These are phyloP conservation scores for Ceriops tagal DNA, from an alignment of 345 rosid genomes.

Conservation along the genomic window DNA sequence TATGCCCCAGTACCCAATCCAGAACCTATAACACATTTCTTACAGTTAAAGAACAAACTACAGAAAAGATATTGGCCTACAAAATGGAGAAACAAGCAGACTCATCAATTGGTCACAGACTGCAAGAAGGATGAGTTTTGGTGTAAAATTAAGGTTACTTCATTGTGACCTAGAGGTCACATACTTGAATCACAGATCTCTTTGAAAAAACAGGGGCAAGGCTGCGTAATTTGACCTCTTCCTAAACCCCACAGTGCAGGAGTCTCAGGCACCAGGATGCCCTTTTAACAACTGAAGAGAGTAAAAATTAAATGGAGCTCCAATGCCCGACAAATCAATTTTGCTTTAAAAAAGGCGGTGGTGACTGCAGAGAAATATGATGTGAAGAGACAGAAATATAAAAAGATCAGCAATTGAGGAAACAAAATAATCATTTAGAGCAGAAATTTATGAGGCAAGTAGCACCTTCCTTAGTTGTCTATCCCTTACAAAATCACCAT, in stretches of 20 bases:
- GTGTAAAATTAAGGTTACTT: too few relatives aligned
- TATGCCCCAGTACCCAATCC: constrained; percentile 88
- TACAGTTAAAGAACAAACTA: neutral
- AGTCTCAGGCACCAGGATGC: too few relatives aligned
- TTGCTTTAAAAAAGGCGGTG: neutral
- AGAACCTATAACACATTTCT: constrained; percentile 49
- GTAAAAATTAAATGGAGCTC: too few relatives aligned
- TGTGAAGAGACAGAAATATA: neutral
- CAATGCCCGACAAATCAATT: neutral
- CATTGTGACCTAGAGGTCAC: too few relatives aligned
- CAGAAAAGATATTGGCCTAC: neutral
- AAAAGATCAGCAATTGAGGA: neutral
- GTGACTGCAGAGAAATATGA: neutral
- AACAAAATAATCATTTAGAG: neutral
- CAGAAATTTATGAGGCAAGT: neutral
- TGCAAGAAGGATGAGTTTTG: too few relatives aligned
- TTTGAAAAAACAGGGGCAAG: too few relatives aligned
- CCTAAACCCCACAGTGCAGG: too few relatives aligned
- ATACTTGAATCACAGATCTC: too few relatives aligned
- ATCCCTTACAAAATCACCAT: neutral
- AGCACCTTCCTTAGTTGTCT: neutral
- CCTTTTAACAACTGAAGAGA: too few relatives aligned
- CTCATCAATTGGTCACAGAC: too few relatives aligned
- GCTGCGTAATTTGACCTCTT: too few relatives aligned
- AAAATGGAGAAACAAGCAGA: neutral